Evolutionary conservation across 768 basidiomycete species (phyloP), one percentile per base, ranked within the genome.

Genomic region (Boletus rufocinnamomeus): DNA sequence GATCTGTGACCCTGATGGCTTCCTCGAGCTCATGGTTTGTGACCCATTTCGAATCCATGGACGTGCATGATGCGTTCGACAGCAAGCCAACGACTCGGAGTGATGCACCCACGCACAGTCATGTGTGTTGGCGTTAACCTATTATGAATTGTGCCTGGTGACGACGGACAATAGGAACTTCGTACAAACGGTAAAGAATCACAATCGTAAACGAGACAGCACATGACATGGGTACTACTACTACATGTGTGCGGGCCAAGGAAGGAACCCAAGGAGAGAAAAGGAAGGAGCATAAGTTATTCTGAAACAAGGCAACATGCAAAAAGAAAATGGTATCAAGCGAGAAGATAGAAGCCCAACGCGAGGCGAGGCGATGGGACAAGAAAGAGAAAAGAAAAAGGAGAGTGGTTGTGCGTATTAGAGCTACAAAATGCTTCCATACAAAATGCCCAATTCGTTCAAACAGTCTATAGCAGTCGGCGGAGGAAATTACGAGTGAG

Each of bases 161-260:
- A 57, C 35, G 34, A 37, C 43, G n/a, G 45, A 21, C 30, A 23
- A 38, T 17, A 56, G 40, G 37, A 37, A 14, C 19, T n/a, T 44
- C 27, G 57, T 37, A 49, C 50, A 47, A 38, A 8, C 0, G 30
- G 38, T 19, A 27, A 25, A 23, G n/a, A 37, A 40, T 14, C 40
- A 37, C 32, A 21, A 44, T 34, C 51, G 28, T 37, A 55, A 40
- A 27, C 27, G 19, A 27, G 21, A 48, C 13, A 25, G 56, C 65
- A 60, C 64, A 66, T 54, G 52, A 48, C 63, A 69, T 70, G 64
- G 21, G 59, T 67, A 69, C 69, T 68, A 62, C 54, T 66, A 69
- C 69, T 28, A 52, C 66, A 68, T 65, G 64, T 40, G 65, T 67
- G 65, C 58, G 32, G 43, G 30, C 49, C 50, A 61, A 54, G 28